These are phyloP conservation scores for Malassezia equina DNA, from an alignment of 1,284 basidiomycete species.

Conservation along the genomic window DNA sequence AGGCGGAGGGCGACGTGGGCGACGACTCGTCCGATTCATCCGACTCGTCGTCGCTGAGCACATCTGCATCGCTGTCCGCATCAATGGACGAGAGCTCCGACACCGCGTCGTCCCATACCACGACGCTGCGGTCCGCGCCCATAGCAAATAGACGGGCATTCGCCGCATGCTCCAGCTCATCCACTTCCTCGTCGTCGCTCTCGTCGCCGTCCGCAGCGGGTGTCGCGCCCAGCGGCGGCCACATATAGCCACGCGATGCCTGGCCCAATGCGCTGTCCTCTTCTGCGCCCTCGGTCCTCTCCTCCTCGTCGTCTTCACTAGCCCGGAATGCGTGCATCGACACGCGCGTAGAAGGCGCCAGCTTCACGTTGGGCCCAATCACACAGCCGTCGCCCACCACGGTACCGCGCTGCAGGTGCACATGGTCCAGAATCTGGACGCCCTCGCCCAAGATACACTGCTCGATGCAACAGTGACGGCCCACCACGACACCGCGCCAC, in stretches of 20 bases:
- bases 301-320: slow-evolving; percentile 24
- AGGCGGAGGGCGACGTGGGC: slow-evolving; percentile 22
- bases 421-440: slow-evolving; percentile 62
- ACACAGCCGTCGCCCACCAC: slow-evolving; percentile 43
- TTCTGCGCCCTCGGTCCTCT: slow-evolving; percentile 25
- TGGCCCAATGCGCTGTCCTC: slow-evolving; percentile 26
- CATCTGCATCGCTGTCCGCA: slow-evolving; percentile 21
- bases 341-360: slow-evolving; percentile 66
- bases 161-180: slow-evolving; percentile 27
- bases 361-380: slow-evolving; percentile 51
- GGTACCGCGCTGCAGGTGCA: slow-evolving; percentile 53
- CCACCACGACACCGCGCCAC: slow-evolving; percentile 48
- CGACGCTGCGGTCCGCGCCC: slow-evolving; percentile 21
- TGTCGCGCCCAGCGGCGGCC: slow-evolving; percentile 28
- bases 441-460: slow-evolving; percentile 59
- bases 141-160: slow-evolving; percentile 29
- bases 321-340: slow-evolving; percentile 48
- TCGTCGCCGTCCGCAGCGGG: slow-evolving; percentile 9
- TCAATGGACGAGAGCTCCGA: slow-evolving; percentile 37
- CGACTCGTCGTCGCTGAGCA: slow-evolving; percentile 10
- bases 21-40: slow-evolving; percentile 19
- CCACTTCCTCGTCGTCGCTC: slow-evolving; percentile 20
- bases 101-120: slow-evolving; percentile 22
- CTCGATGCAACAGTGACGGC: slow-evolving; percentile 63
- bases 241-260: slow-evolving; percentile 28